Evolutionary conservation across 371 early-diverging fungal species (phyloP), one percentile per base, ranked within the genome.

Genomic region (Mortierella sp.): DNA sequence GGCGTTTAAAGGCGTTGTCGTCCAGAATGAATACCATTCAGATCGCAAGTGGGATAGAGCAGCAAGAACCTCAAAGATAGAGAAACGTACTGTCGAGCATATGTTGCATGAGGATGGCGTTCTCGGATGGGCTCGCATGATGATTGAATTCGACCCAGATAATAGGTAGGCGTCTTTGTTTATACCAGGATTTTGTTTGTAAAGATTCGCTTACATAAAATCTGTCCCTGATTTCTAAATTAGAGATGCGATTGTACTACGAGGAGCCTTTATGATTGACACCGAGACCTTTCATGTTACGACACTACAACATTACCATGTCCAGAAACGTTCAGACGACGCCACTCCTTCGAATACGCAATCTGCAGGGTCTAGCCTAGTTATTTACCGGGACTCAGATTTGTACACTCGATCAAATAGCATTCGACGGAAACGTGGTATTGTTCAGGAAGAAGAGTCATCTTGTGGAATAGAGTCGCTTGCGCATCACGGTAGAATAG

Each of bases 341-440:
- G 89, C 91, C 19, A 57, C 70, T 4, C 83, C 82, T 0, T 13
- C 21, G 36, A 11, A 74, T 3, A 28, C 47, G 7, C 6, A 58
- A 11, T 24, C 63, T 5, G 16, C 66, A 53, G 69, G 40, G 61
- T 41, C 74, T 50, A n/a, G 47, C 61, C 28, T 92, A 78, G 85
- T 94, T 10, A 89, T 94, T 32, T 95, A 91, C 83, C 89, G 93
- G 28, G 90, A 91, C 63, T 91, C 93, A 0, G 93, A 93, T 76
- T 60, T 81, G 1, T 72, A 81, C 36, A 47, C 53, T 38, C 74
- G 64, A 36, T 36, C 60, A 15, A 62, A 19, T n/a, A 59, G n/a
- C 52, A 10, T 41, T 47, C 58, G 41, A 32, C 28, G 60, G 59
- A 74, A 70, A 62, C 69, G 73, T 28, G 67, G 52, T n/a, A 19